phyloP scores from a whole-genome alignment of 176 grass and related monocot species.

The Leersia perrieri region DNA sequence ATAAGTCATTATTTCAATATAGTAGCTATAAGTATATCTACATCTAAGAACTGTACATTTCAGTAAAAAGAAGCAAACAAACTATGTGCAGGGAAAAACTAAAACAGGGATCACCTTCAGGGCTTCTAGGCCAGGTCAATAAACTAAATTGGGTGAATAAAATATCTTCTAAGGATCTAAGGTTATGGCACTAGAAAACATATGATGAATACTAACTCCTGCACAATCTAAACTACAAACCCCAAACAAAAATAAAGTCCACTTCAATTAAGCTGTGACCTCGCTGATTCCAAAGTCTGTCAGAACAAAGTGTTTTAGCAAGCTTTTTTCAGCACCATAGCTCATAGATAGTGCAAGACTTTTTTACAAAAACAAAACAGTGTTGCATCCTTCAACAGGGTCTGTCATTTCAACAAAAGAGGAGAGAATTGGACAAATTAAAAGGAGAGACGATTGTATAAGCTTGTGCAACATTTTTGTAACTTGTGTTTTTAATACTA shows the following conservation, averaged over 20 bases:
- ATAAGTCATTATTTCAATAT: constrained; percentile 12
- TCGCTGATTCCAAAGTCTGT: not conserved
- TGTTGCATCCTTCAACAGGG: not conserved
- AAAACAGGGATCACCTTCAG: constrained; percentile 3
- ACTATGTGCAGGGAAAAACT: not conserved
- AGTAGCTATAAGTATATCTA: constrained; percentile 5
- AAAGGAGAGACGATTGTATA: not conserved
- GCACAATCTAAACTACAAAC: not conserved
- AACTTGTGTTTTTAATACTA: not conserved
- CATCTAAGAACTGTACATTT: not conserved
- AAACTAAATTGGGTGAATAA: not conserved
- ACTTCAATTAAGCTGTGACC: constrained; percentile 6
- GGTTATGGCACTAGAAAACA: not conserved
- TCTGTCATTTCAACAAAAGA: not conserved
- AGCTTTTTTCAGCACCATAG: not conserved
- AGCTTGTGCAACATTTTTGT: not conserved
- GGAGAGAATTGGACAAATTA: not conserved
- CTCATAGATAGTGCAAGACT: not conserved
- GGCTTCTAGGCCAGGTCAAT: not conserved
- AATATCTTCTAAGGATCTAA: not conserved
- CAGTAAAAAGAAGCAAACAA: not conserved
- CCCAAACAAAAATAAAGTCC: constrained; percentile 13
- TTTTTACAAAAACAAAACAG: not conserved
- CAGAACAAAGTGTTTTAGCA: not conserved
- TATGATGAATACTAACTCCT: not conserved